Percentiles rank a stretch among this genome's conserved stretches.
Conservation (phyloP, 345 rosid species). For the Rhizophora apiculata region DNA sequence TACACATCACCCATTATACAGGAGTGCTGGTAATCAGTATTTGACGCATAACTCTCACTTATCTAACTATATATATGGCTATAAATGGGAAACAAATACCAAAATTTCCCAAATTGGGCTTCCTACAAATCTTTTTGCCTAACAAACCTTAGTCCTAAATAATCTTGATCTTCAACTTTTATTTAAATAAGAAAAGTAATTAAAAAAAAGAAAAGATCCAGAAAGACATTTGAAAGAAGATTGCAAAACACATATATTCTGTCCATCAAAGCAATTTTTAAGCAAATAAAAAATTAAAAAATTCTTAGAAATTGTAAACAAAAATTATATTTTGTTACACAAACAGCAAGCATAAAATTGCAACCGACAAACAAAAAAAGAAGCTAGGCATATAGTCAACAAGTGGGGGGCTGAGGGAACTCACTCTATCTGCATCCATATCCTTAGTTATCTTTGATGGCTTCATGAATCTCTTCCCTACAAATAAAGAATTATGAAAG, state of each 20-base stretch:
- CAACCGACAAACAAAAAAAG: too few relatives aligned
- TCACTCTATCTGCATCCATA: slow-evolving; percentile 64
- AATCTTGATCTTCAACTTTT: too few relatives aligned
- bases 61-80: not conserved
- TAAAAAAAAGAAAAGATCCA: too few relatives aligned
- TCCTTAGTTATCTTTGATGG: slow-evolving; percentile 70
- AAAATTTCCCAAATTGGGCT: not conserved
- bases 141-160: too few relatives aligned
- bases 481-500: not conserved
- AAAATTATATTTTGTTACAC: too few relatives aligned
- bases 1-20: not conserved
- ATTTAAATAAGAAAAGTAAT: too few relatives aligned
- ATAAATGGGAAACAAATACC: not conserved
- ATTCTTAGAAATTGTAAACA: too few relatives aligned
- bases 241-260: too few relatives aligned
- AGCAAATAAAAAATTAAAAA: too few relatives aligned
- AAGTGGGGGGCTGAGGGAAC: not conserved
- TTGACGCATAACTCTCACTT: not conserved
- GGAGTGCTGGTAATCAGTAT: not conserved
- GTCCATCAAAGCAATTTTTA: too few relatives aligned
- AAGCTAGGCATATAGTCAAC: not conserved
- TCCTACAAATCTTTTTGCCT: not conserved
- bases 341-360: not conserved
- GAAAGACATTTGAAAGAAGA: too few relatives aligned
- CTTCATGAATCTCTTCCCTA: slow-evolving; percentile 72